Percentiles rank a stretch among this genome's conserved stretches.
Evolutionary conservation across 495 filamentous ascomycete genomes (phyloP).

Genomic region (Lophiostoma macrostomum): DNA sequence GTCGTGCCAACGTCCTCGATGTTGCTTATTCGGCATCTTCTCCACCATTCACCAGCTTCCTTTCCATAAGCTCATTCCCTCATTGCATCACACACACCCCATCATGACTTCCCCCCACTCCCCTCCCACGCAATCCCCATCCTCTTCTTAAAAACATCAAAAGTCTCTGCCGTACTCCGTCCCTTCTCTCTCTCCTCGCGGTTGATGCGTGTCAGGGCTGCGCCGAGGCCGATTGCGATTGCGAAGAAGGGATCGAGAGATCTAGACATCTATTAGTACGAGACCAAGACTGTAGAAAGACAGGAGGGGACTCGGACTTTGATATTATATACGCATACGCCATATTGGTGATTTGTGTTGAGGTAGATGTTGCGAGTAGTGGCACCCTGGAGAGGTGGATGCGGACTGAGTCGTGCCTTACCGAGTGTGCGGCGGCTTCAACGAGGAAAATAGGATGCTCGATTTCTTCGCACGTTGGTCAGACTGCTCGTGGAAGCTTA

Average conservation of each 20-base stretch:
- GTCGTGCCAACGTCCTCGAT: too few relatives aligned
- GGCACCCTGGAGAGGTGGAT: neutral
- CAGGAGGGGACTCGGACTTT: conserved; percentile 1
- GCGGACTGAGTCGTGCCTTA: too few relatives aligned
- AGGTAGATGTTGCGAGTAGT: neutral
- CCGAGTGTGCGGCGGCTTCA: too few relatives aligned
- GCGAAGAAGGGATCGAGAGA: conserved; percentile 84
- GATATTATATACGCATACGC: conserved; percentile 23
- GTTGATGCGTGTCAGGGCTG: conserved; percentile 66
- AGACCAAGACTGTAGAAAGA: too few relatives aligned
- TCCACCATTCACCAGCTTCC: too few relatives aligned
- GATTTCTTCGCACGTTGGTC: too few relatives aligned
- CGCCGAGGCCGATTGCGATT: conserved; percentile 66
- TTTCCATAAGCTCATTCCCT: too few relatives aligned
- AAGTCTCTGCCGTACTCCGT: conserved; percentile 49
- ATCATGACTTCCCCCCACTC: neutral
- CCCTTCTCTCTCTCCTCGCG: conserved; percentile 78
- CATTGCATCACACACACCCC: too few relatives aligned
- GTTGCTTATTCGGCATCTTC: too few relatives aligned
- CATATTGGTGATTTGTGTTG: neutral
- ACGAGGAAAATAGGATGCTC: too few relatives aligned
- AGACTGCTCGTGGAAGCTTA: too few relatives aligned
- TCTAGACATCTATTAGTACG: too few relatives aligned
- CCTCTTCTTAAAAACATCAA: conserved; percentile 48
- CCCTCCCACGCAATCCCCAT: conserved; percentile 30